Conservation (phyloP, 495 filamentous ascomycete species). For the Bryoglossum gracile region DNA sequence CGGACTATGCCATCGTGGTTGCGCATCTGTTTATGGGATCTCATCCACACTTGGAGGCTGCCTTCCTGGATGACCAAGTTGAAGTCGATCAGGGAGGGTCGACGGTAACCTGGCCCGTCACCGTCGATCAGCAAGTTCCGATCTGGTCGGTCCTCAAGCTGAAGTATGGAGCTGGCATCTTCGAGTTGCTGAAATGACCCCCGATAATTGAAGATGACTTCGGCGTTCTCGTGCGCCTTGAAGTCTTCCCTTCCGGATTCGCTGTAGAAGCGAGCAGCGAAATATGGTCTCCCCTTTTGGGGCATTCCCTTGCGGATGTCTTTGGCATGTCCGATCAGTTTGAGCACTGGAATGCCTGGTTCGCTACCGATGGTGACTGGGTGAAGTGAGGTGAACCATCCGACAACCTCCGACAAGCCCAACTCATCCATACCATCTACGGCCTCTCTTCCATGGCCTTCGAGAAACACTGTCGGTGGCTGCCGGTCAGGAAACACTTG, state of each 20-base stretch:
- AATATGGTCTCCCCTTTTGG: conserved; percentile 39
- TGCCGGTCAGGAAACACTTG: conserved; percentile 25
- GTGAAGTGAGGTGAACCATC: conserved; percentile 49
- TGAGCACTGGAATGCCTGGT: background rate
- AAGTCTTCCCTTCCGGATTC: background rate
- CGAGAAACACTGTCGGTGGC: conserved; percentile 31
- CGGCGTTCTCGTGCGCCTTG: conserved; percentile 10
- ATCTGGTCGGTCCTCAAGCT: no score
- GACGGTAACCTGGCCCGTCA: no score
- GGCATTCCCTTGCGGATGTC: conserved; percentile 36
- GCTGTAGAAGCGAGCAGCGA: conserved; percentile 29
- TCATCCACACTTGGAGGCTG: no score
- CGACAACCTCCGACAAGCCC: conserved; percentile 52
- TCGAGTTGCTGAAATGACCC: conserved; percentile 38
- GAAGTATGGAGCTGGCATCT: conserved; percentile 26
- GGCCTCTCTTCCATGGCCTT: conserved; percentile 50
- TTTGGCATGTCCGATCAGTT: conserved; percentile 34
- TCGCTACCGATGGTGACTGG: background rate
- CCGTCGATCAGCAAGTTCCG: no score
- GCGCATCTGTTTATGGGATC: no score
- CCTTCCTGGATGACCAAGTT: no score
- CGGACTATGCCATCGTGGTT: no score
- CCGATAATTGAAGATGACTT: conserved; percentile 36
- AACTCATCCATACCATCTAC: conserved; percentile 45
- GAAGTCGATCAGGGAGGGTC: no score